Base-by-base conservation (phyloP, 345 rosid genomes). In the Melaleuca quinquenervia region DNA sequence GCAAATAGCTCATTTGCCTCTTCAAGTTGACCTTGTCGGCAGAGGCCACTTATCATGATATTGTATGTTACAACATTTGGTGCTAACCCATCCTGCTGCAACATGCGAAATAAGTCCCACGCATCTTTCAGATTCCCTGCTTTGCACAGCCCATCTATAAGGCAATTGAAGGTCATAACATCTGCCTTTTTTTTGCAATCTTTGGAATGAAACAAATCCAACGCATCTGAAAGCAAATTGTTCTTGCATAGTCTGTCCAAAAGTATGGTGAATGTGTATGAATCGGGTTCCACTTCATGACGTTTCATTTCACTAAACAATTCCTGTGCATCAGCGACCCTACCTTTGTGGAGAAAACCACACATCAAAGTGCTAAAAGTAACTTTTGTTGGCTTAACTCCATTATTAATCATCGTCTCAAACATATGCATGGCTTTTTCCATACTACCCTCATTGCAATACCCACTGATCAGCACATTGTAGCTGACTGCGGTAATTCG, bases 211-310 rank as follows among this genome's bases (percentile, higher is more conserved):
- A 88, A 87, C 83, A 88, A 2, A 20, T 87, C 83, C 83, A 56
- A 20, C n/a, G 89, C 91, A 82, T 88, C 88, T 44, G 52, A 75
- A 82, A 90, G 29, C 41, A 76, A 86, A 85, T 54, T 83, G 84
- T 88, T 87, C 89, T 88, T 88, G 86, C 89, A 88, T 29, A 86
- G 88, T 51, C 88, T 86, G 51, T 90, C 83, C 10, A 89, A 8
- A n/a, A 48, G 49, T 29, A 86, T 52, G 52, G 26, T 41, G 55
- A 85, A 88, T 12, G 85, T 87, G 9, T 8, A 18, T 36, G 83
- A 83, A 60, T 85, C 18, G 51, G 86, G 84, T 44, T 27, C 74
- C 14, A 76, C 41, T 16, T 27, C 86, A 64, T 36, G 78, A 51
- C 49, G 18, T 49, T 49, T 83, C 86, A 88, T 86, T 84, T 88